Evolutionary conservation across 306 rosid species (phyloP).

Genomic region (Cicer bijugum): DNA sequence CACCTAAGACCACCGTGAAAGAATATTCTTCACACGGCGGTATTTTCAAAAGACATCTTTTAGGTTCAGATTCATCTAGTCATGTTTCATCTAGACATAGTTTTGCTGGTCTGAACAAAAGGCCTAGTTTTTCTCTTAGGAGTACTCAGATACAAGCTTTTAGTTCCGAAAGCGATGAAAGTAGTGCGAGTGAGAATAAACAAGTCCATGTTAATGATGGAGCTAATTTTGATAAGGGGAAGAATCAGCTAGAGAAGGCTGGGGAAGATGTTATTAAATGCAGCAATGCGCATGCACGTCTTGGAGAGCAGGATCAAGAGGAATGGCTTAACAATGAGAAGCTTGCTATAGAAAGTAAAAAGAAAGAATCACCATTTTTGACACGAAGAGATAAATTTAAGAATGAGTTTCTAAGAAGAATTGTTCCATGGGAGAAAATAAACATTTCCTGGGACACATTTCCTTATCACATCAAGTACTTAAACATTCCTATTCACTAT

Average conservation of each 20-base stretch:
- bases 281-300: conserved; percentile 67
- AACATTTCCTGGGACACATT: conserved; percentile 89
- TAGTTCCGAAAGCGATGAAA: conserved; percentile 90
- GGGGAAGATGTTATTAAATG: conserved; percentile 54
- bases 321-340: conserved; percentile 86
- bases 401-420: conserved; percentile 79
- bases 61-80: conserved; percentile 48
- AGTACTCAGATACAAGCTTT: conserved; percentile 57
- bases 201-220: conserved; percentile 66
- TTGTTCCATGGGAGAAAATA: conserved; percentile 94
- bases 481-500: conserved; percentile 22
- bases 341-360: conserved; percentile 70
- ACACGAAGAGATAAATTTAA: conserved; percentile 77
- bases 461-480: conserved; percentile 87
- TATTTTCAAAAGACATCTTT: conserved; percentile 52
- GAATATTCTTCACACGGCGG: conserved; percentile 50
- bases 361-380: conserved; percentile 75
- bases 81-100: conserved; percentile 47
- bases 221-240: conserved; percentile 54
- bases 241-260: conserved; percentile 51
- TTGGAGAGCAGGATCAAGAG: conserved; percentile 85
- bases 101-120: conserved; percentile 46
- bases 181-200: conserved; percentile 79
- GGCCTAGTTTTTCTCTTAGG: conserved; percentile 46
- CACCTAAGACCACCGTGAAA: conserved; percentile 42